These are phyloP conservation scores for Loxodes magnus DNA, from an alignment of 73 alveolate species.

Conservation along the genomic window DNA sequence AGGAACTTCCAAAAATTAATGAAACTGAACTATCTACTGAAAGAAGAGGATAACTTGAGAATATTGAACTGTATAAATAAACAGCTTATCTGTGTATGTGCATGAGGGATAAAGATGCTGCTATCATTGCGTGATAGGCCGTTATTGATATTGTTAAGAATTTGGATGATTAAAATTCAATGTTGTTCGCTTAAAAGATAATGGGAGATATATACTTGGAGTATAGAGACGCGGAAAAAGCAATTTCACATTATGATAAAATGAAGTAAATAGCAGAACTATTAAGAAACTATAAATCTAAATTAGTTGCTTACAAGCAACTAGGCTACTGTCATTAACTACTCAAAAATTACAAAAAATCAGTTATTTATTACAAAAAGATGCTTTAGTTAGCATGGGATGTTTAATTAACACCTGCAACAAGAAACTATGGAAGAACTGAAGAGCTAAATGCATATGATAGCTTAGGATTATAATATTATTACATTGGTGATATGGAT, in stretches of 20 bases:
- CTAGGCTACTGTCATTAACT: conserved; percentile 32
- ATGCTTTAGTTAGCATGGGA: conserved; percentile 36
- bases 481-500: conserved; percentile 35
- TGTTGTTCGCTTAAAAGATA: too few relatives aligned
- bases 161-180: too few relatives aligned
- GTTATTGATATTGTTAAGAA: too few relatives aligned
- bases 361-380: conserved; percentile 32
- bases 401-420: background rate
- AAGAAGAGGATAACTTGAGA: too few relatives aligned
- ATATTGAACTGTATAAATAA: too few relatives aligned
- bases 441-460: conserved; percentile 34
- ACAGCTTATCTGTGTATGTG: too few relatives aligned
- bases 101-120: too few relatives aligned
- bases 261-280: conserved; percentile 22
- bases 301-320: conserved; percentile 18
- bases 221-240: conserved; percentile 15
- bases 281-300: conserved; percentile 6
- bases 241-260: background rate
- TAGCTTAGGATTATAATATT: conserved; percentile 16
- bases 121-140: too few relatives aligned
- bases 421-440: background rate
- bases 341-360: conserved; percentile 25
- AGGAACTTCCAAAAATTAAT: too few relatives aligned
- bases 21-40: too few relatives aligned
- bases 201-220: conserved; percentile 14